phyloP scores from a whole-genome alignment of 345 rosid genomes.

The Salix dunnii region DNA sequence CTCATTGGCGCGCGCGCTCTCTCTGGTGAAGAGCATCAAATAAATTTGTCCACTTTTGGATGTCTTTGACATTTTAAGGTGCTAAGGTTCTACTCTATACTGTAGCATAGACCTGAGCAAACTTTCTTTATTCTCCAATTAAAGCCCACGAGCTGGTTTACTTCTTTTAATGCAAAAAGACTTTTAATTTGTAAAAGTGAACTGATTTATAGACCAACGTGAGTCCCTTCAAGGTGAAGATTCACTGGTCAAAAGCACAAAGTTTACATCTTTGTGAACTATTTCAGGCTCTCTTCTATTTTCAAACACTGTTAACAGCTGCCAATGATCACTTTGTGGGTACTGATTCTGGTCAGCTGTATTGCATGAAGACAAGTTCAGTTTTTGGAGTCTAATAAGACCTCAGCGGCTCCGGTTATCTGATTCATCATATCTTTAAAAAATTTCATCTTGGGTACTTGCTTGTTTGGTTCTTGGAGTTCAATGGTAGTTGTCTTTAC shows the following conservation, averaged over 20 bases:
- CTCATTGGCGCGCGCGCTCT: neutral
- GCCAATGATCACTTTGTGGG: constrained; percentile 29
- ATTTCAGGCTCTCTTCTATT: constrained; percentile 15
- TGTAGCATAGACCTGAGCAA: neutral
- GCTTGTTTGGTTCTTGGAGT: constrained; percentile 18
- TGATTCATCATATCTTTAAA: constrained; percentile 14
- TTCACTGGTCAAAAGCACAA: constrained; percentile 44
- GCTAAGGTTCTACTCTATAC: constrained; percentile 8
- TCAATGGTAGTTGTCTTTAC: constrained; percentile 26
- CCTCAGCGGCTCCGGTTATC: constrained; percentile 4
- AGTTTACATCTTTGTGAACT: constrained; percentile 31
- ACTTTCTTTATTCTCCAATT: constrained; percentile 38
- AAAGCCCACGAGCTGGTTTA: constrained; percentile 45
- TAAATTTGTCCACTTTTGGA: constrained; percentile 27
- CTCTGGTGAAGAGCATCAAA: constrained; percentile 2
- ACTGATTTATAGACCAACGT: constrained; percentile 18
- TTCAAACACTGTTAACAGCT: constrained; percentile 29
- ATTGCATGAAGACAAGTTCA: constrained; percentile 27
- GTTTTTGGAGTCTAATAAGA: constrained; percentile 21
- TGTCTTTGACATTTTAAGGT: constrained; percentile 23
- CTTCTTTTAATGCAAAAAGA: constrained; percentile 52
- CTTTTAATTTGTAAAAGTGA: constrained; percentile 30
- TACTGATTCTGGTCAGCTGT: constrained; percentile 17
- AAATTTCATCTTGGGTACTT: constrained; percentile 14
- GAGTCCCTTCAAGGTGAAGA: constrained; percentile 34